phyloP scores from a whole-genome alignment of 768 basidiomycete genomes.

The Xerocomus spinulosus region DNA sequence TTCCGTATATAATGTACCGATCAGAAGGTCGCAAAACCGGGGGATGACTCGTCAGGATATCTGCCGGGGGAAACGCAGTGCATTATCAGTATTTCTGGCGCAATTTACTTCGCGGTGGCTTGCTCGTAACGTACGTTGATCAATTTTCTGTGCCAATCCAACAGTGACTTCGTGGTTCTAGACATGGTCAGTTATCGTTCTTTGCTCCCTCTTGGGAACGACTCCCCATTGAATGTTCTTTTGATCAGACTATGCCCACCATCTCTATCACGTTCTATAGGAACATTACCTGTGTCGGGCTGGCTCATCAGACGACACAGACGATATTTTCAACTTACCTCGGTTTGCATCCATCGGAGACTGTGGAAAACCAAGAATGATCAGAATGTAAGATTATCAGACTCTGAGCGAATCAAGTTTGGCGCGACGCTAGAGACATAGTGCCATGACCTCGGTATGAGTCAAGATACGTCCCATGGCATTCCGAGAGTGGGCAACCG shows the following conservation, averaged over 20 bases:
- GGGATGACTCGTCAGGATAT: no score
- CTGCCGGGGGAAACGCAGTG: neutral
- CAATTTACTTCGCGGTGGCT: no score
- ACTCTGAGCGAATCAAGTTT: no score
- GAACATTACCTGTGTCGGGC: neutral
- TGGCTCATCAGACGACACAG: neutral
- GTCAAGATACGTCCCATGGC: no score
- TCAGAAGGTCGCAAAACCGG: no score
- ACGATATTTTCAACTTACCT: neutral
- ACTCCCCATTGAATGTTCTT: neutral
- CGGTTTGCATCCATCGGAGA: neutral
- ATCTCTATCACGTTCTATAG: neutral
- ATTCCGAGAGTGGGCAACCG: no score
- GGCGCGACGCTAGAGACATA: no score
- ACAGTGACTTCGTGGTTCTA: no score
- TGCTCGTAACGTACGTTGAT: no score
- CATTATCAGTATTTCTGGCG: neutral
- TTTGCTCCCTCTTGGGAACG: neutral
- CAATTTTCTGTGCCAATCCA: no score
- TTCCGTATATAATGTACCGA: no score
- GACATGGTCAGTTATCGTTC: neutral
- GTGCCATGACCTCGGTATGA: no score
- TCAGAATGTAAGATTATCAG: neutral
- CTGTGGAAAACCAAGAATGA: neutral
- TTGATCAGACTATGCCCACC: neutral